A percentile compares a stretch with the other conserved stretches of the same genome.
Evolutionary conservation across 306 rosid species (phyloP).

Genomic region (Hippophae rhamnoides): DNA sequence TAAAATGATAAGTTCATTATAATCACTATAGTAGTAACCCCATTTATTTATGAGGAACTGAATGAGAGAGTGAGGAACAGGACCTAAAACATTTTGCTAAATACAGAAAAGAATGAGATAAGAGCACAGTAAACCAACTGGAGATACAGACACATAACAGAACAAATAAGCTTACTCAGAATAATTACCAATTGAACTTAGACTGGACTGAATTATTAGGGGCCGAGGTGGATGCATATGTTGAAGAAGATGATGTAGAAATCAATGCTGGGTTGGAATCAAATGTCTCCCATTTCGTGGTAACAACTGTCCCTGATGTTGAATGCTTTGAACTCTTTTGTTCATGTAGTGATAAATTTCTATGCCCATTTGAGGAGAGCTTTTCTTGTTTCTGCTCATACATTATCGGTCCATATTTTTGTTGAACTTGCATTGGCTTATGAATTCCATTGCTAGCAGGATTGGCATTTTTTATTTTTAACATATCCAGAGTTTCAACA

Average conservation of each 20-base stretch:
- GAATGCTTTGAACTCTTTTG: conserved; percentile 29
- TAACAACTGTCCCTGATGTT: conserved; percentile 58
- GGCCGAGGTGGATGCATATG: conserved; percentile 11
- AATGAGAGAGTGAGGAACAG: conserved; percentile 34
- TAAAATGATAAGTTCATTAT: conserved; percentile 19
- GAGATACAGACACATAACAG: conserved; percentile 6
- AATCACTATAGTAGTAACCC: conserved; percentile 41
- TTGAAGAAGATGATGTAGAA: conserved; percentile 23
- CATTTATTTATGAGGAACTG: conserved; percentile 46
- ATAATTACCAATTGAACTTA: conserved; percentile 80
- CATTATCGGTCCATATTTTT: neutral
- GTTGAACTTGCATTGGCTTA: conserved; percentile 22
- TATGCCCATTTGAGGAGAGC: too few species aligned
- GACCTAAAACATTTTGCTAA: conserved; percentile 51
- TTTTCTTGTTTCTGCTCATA: too few species aligned
- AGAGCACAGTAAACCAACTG: neutral
- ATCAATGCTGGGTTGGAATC: conserved; percentile 49
- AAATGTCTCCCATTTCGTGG: conserved; percentile 90
- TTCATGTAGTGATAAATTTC: too few species aligned
- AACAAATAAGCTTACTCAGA: conserved; percentile 34
- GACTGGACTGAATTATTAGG: conserved; percentile 41
- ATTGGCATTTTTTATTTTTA: conserved; percentile 61
- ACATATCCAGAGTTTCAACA: conserved; percentile 81
- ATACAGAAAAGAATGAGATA: conserved; percentile 72
- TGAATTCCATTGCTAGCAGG: conserved; percentile 29